Evolutionary conservation across 352 stramenopile species (phyloP).

Genomic region (Pythium angustatum): DNA sequence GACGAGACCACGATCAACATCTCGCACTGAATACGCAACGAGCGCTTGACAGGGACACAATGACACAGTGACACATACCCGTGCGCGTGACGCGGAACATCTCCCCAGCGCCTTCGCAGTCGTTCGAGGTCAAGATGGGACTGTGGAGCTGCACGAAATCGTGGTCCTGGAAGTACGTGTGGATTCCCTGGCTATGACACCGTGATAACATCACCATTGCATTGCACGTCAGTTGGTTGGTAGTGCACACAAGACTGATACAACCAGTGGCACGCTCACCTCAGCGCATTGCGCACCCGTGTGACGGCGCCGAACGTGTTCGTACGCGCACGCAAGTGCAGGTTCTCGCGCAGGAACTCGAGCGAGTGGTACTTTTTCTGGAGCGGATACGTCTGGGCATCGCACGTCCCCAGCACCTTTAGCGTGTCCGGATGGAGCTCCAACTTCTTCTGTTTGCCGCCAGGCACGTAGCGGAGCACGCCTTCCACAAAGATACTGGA

Average conservation of each 20-base stretch:
- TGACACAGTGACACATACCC: conserved; percentile 36
- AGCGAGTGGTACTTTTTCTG: conserved; percentile 99
- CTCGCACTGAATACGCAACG: too few species aligned
- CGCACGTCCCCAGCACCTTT: conserved; percentile 91
- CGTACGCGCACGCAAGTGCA: conserved; percentile 95
- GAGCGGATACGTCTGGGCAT: conserved; percentile 93
- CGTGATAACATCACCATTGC: too few species aligned
- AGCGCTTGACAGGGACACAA: too few species aligned
- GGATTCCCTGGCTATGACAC: conserved; percentile 68
- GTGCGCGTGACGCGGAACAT: conserved; percentile 94
- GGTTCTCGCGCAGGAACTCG: conserved; percentile 96
- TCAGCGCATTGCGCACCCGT: conserved; percentile 92
- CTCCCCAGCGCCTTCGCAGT: conserved; percentile 98
- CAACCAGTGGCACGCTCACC: conserved; percentile 37
- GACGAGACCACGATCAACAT: too few species aligned
- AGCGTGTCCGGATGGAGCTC: conserved; percentile 90
- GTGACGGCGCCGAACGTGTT: conserved; percentile 97
- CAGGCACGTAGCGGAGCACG: conserved; percentile 85
- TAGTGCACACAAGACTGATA: too few species aligned
- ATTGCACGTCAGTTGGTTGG: conserved; percentile 1
- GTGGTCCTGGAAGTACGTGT: conserved; percentile 77
- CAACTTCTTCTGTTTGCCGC: conserved; percentile 87
- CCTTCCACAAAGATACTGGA: conserved; percentile 92
- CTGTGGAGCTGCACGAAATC: conserved; percentile 86
- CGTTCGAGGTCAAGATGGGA: conserved; percentile 96